Base-by-base conservation (phyloP, 2,329 filamentous ascomycete genomes). In the Beauveria rudraprayagi region DNA sequence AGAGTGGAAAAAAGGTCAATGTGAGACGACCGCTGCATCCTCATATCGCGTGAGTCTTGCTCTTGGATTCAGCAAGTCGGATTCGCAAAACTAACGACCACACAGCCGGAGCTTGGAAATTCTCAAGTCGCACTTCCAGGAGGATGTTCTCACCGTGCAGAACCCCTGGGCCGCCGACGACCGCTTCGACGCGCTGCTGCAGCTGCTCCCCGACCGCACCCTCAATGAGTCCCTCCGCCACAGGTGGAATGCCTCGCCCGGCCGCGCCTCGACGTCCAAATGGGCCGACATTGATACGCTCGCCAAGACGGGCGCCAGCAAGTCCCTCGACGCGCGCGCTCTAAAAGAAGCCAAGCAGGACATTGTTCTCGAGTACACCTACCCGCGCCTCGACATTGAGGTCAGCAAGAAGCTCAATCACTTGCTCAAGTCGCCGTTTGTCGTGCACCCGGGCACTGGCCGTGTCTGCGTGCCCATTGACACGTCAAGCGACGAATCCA, bases 401-500 rank as follows among this genome's bases (percentile, higher is more conserved):
- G 94, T 99, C 71, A 94, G 90, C 71, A 97, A 97, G 80, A 96
- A 97, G 73, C 85, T 96, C 61, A 97, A 97, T 77, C 94, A 99
- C 82, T 85, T 99, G 81, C 86, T 99, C 67, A 99, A 99, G 73
- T 92, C 88, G 64, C 94, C 94, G 0, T 99, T 99, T 70, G 93
- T 97, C 63, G 88, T 99, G 43, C 94, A 99, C 72, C 94, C 94
- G 0, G 92, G 92, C 19, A 99, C 94, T 0, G 93, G 94, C 1
- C 80, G 93, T 60, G 91, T 99, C 7, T 99, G 94, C 77, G 94
- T 99, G 56, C 94, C 94, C 2, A 97, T 99, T 68, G 90, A 97
- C 71, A 83, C 85, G 1, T 77, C 78, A 41, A 60, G 40, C 56
- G 37, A 56, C n/a, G 53, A 70, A 55, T 80, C 77, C 5, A 82